Evolutionary conservation across 148 eudicot genomes (phyloP), one percentile per base, ranked within the genome.

Genomic region (Agrostemma githago): DNA sequence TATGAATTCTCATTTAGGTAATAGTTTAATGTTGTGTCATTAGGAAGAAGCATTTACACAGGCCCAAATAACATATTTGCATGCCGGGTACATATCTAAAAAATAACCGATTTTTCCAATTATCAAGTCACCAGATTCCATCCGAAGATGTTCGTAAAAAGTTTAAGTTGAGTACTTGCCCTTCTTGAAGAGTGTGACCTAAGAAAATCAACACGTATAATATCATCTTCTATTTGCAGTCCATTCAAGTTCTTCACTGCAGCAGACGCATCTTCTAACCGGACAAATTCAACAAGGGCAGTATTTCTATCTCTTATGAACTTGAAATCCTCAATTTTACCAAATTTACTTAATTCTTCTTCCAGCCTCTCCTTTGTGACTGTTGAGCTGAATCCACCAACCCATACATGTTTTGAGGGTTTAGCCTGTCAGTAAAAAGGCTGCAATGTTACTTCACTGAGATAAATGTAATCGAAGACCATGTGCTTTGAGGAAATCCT

Each of bases 371-470:
- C 97, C 82, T 82, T 95, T 4, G 94, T 77, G 59, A 90, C 74
- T 51, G 96, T 82, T 46, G 84, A 76, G 79, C 91, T 68, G 60
- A 95, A 78, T 72, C 99, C 96, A 79, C 97, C 88, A 42, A 95
- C 91, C 96, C 99, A 95, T 63, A 95, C 84, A 78, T 87, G 89
- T 79, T 92, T 92, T 61, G 97, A 95, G 48, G 94, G 92, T 82
- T 85, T 95, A 71, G 96, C 97, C 97, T 95, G 89, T 80, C 73
- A 73, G 58, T 73, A 39, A 70, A 72, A 69, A 26, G 72, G 59
- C 37, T 56, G 68, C 9, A 26, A 76, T 51, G 40, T 44, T 19
- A 19, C 58, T 46, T 68, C 34, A 8, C 9, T 42, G 37, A 43
- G 34, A 42, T 38, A 42, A 63, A 63, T 63, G 41, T 63, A 63